Conservation (phyloP, 768 basidiomycete genomes). For the Lentinula sp. region DNA sequence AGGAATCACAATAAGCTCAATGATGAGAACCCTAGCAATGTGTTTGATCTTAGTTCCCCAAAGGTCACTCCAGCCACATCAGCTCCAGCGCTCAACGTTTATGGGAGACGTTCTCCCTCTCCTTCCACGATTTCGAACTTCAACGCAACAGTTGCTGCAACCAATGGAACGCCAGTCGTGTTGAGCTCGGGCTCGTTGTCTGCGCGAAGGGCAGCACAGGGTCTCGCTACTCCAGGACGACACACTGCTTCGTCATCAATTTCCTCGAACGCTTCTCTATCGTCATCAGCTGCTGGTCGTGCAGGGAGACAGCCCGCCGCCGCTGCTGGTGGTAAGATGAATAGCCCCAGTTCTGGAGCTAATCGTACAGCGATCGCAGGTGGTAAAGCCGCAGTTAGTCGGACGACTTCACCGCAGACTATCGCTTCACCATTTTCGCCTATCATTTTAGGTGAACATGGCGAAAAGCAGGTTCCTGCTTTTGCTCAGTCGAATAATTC, state of each 20-base stretch:
- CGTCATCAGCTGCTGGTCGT: neutral
- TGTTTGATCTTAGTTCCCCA: neutral
- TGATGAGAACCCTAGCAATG: neutral
- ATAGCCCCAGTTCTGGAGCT: neutral
- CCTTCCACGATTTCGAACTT: neutral
- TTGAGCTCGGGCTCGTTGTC: neutral
- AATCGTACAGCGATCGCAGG: neutral
- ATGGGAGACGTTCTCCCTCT: neutral
- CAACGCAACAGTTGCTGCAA: neutral
- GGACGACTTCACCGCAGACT: neutral
- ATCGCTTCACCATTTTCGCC: conserved; percentile 6
- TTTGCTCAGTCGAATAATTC: neutral
- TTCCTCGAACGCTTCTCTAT: neutral
- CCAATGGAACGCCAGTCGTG: neutral
- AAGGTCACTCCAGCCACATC: neutral
- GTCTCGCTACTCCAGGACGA: neutral
- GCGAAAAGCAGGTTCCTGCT: neutral
- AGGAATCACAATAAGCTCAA: neutral
- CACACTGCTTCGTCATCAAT: neutral
- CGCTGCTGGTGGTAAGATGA: neutral
- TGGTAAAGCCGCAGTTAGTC: neutral
- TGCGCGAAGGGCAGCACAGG: neutral
- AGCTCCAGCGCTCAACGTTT: neutral
- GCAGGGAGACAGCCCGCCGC: neutral
- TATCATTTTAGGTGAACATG: conserved; percentile 1